Percentiles rank a stretch among this genome's conserved stretches.
phyloP scores from a whole-genome alignment of 257 asterid genomes.

The Jacaranda mimosifolia region DNA sequence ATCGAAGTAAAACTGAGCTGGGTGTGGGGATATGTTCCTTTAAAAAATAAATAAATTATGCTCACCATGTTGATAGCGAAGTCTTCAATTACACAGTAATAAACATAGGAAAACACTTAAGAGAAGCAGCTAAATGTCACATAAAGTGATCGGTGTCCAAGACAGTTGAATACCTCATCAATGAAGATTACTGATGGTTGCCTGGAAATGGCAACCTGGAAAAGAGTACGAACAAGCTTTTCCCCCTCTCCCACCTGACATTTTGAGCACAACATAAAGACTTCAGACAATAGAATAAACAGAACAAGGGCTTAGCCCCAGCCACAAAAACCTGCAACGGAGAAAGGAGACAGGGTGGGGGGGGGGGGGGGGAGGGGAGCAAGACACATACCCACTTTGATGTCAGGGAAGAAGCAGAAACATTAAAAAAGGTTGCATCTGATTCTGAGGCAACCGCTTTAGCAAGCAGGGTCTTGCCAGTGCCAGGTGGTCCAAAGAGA shows the following conservation, averaged over 20 bases:
- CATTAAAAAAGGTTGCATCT: slow-evolving; percentile 92
- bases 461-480: slow-evolving; percentile 99
- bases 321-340: background rate
- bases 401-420: slow-evolving; percentile 96
- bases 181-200: slow-evolving; percentile 98
- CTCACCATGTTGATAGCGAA: background rate
- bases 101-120: background rate
- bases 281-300: slow-evolving; percentile 31
- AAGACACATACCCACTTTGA: slow-evolving; percentile 90
- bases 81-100: background rate
- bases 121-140: slow-evolving; percentile 6
- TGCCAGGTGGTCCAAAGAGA: slow-evolving; percentile 99
- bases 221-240: slow-evolving; percentile 97
- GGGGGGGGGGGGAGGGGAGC: slow-evolving; percentile 28
- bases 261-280: slow-evolving; percentile 32
- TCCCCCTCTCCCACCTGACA: slow-evolving; percentile 98
- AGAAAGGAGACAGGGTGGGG: no score
- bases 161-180: slow-evolving; percentile 82
- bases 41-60: slow-evolving; percentile 8
- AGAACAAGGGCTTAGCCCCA: slow-evolving; percentile 31
- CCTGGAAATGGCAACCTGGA: slow-evolving; percentile 87
- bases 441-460: slow-evolving; percentile 99
- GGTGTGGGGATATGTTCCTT: background rate
- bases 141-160: slow-evolving; percentile 14
- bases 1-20: background rate